Percentiles rank a stretch among this genome's conserved stretches.
These are phyloP conservation scores for Fagopyrum tataricum DNA, from an alignment of 148 eudicot genomes.

Conservation along the genomic window DNA sequence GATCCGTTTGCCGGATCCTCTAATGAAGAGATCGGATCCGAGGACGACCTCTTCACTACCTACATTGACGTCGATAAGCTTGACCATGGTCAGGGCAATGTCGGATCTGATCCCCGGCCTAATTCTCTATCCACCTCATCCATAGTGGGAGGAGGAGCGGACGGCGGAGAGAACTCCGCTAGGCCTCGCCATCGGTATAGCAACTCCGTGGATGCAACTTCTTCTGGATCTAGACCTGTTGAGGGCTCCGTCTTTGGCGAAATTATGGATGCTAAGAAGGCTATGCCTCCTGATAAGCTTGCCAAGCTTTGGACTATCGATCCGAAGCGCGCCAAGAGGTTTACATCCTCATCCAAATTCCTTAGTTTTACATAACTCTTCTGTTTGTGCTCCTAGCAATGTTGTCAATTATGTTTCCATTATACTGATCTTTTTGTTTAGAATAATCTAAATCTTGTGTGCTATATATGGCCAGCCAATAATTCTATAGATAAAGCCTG, in stretches of 20 bases:
- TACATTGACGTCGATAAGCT: slow-evolving; percentile 45
- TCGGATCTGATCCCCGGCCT: slow-evolving; percentile 11
- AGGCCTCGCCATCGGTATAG: slow-evolving; percentile 30
- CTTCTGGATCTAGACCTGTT: slow-evolving; percentile 16
- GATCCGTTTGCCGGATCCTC: slow-evolving; percentile 29
- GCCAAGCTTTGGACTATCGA: slow-evolving; percentile 52
- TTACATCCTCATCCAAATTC: not conserved
- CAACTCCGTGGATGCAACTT: slow-evolving; percentile 28
- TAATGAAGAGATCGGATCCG: slow-evolving; percentile 35
- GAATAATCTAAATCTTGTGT: not conserved
- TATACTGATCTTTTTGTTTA: not conserved
- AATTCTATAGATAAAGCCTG: not conserved
- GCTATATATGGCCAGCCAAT: not conserved
- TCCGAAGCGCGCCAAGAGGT: slow-evolving; percentile 75
- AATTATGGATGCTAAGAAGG: slow-evolving; percentile 44
- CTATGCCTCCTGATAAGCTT: slow-evolving; percentile 45
- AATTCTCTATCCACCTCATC: not conserved
- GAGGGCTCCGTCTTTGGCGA: slow-evolving; percentile 20
- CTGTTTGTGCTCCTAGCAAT: not conserved
- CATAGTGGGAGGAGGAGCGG: not conserved
- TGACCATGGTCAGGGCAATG: slow-evolving; percentile 9
- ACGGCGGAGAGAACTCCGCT: slow-evolving; percentile 3
- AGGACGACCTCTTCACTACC: slow-evolving; percentile 48
- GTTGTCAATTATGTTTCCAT: not conserved
- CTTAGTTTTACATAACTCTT: not conserved